These are phyloP conservation scores for Talaromyces piceae DNA, from an alignment of 2,329 filamentous ascomycete genomes.

Conservation along the genomic window DNA sequence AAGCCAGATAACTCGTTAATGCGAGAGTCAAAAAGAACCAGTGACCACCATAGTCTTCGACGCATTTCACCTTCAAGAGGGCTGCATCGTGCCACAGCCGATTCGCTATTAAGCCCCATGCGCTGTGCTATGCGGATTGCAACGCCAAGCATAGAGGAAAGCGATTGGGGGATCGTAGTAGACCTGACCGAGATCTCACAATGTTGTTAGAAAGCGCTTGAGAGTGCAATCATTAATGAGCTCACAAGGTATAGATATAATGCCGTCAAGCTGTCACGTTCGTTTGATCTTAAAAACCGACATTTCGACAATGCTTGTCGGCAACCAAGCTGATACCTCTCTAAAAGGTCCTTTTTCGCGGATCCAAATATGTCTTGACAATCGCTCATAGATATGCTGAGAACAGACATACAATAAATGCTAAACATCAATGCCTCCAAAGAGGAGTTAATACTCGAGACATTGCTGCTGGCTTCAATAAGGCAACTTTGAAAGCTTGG, in stretches of 20 bases:
- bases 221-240: slow-evolving; percentile 10
- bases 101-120: slow-evolving; percentile 61
- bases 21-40: slow-evolving; percentile 61
- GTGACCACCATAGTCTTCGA: slow-evolving; percentile 66
- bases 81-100: slow-evolving; percentile 37
- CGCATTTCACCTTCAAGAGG: slow-evolving; percentile 60
- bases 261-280: slow-evolving; percentile 44
- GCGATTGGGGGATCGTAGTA: slow-evolving; percentile 52
- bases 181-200: slow-evolving; percentile 49
- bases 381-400: slow-evolving; percentile 51
- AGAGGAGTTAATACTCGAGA: slow-evolving; percentile 47
- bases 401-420: slow-evolving; percentile 57
- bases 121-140: slow-evolving; percentile 61
- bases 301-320: slow-evolving; percentile 42
- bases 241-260: slow-evolving; percentile 49
- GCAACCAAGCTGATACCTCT: slow-evolving; percentile 38
- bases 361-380: slow-evolving; percentile 37
- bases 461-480: slow-evolving; percentile 53
- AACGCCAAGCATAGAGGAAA: slow-evolving; percentile 56
- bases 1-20: slow-evolving; percentile 59
- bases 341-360: slow-evolving; percentile 32
- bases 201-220: slow-evolving; percentile 18
- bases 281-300: slow-evolving; percentile 33
- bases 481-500: slow-evolving; percentile 59
- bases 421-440: slow-evolving; percentile 63